Evolutionary conservation across 2,329 filamentous ascomycete genomes (phyloP).

Genomic region (Fusarium hostae): DNA sequence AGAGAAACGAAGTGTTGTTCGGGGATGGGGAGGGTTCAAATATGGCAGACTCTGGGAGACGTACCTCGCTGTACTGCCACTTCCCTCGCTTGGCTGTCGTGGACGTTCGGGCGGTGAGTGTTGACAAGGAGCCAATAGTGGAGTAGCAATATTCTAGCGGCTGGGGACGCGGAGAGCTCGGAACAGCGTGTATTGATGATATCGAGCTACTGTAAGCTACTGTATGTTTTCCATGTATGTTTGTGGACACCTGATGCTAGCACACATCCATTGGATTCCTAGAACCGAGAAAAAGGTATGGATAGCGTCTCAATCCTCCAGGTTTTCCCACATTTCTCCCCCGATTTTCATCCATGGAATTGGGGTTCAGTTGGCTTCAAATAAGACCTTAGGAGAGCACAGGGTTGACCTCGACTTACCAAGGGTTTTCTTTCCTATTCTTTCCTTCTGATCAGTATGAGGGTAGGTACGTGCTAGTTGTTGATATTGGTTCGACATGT

Average conservation of each 20-base stretch:
- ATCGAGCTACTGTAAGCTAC: conserved; percentile 23
- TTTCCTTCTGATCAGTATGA: neutral
- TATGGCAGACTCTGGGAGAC: conserved; percentile 19
- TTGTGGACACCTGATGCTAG: conserved; percentile 34
- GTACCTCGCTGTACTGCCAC: conserved; percentile 23
- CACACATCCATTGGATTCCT: neutral
- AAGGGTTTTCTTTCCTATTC: neutral
- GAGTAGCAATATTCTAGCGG: conserved; percentile 43
- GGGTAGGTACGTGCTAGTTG: neutral
- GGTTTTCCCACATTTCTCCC: conserved; percentile 25
- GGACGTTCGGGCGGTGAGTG: conserved; percentile 38
- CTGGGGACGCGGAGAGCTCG: conserved; percentile 34
- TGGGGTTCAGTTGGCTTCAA: conserved; percentile 6
- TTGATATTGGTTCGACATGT: neutral
- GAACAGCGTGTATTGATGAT: conserved; percentile 8
- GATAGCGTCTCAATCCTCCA: conserved; percentile 7
- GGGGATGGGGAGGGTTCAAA: conserved; percentile 39
- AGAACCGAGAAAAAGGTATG: conserved; percentile 16
- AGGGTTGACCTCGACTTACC: neutral
- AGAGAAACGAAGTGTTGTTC: conserved; percentile 6
- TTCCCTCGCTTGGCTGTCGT: conserved; percentile 12
- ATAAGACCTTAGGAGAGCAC: neutral
- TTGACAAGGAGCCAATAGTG: conserved; percentile 39
- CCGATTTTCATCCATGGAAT: neutral
- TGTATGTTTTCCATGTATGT: conserved; percentile 24